phyloP scores from a whole-genome alignment of 306 rosid species.

The Aeschynomene evenia region DNA sequence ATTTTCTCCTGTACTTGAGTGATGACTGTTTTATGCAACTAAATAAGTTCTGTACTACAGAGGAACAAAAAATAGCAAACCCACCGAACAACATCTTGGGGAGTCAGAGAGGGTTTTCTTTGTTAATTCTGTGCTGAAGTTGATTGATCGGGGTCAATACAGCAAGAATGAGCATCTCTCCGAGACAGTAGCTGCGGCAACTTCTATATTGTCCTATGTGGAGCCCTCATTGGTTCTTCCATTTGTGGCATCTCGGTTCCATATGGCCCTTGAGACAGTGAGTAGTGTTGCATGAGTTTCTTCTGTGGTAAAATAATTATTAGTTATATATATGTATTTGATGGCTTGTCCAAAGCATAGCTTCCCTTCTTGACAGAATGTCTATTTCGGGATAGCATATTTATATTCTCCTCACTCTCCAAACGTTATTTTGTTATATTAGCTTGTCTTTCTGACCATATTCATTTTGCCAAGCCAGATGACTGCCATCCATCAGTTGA shows the following conservation, averaged over 20 bases:
- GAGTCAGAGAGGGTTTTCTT: conserved; percentile 75
- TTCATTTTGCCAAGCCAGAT: conserved; percentile 68
- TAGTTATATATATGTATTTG: conserved; percentile 12
- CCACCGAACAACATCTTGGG: conserved; percentile 60
- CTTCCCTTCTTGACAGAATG: conserved; percentile 25
- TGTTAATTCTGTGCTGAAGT: conserved; percentile 78
- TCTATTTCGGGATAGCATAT: conserved; percentile 17
- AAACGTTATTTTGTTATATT: conserved; percentile 25
- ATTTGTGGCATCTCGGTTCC: conserved; percentile 95
- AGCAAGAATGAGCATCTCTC: conserved; percentile 98
- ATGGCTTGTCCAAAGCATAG: conserved; percentile 9
- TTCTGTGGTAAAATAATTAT: conserved; percentile 30
- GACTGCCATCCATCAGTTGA: conserved; percentile 99
- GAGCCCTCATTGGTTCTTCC: conserved; percentile 93
- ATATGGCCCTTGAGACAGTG: conserved; percentile 99
- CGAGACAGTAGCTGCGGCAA: conserved; percentile 92
- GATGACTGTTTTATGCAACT: conserved; percentile 34
- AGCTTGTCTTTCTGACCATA: conserved; percentile 44
- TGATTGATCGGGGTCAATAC: conserved; percentile 97
- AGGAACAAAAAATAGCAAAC: conserved; percentile 43
- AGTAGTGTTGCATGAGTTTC: conserved; percentile 42
- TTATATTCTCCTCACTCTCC: conserved; percentile 26
- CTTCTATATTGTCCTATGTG: conserved; percentile 90
- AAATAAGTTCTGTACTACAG: conserved; percentile 51
- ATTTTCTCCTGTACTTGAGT: conserved; percentile 20